Base-by-base conservation (phyloP, 1,284 basidiomycete species). In the Stereum hirsutum region DNA sequence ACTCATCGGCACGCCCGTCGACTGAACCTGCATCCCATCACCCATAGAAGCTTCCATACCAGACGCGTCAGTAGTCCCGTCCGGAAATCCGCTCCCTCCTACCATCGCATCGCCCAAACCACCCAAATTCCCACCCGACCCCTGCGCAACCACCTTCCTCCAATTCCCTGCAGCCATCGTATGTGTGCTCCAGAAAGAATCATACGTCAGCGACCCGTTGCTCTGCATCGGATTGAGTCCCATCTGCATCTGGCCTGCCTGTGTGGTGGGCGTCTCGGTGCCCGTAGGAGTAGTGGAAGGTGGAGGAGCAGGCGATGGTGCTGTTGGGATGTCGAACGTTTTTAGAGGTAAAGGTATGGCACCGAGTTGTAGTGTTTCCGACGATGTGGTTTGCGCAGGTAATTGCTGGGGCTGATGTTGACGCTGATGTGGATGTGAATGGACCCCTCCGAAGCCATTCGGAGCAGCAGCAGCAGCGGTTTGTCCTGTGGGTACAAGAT, bases 101-200 rank as follows among this genome's bases (percentile, higher is more conserved):
- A n/a, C n/a, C n/a, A n/a, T n/a, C n/a, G n/a, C n/a, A n/a, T n/a
- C n/a, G n/a, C n/a, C n/a, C n/a, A n/a, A n/a, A n/a, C n/a, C n/a
- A n/a, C n/a, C n/a, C n/a, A n/a, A n/a, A n/a, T n/a, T 35, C 15
- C 11, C 11, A 35, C 10, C 10, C 33, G 15, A 20, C 14, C 17
- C 28, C 39, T 21, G 12, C 31, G 24, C 39, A 3, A 48, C 20
- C 24, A 34, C 33, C 25, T 34, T 40, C 11, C 48, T 40, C 47
- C 47, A 49, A 8, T n/a, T n/a, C n/a, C 44, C 37, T 35, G 45
- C 45, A 20, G 41, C 39, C 11, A 65, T 58, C 5, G 64, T 60
- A 48, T 75, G 72, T 5, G 72, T 65, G 2, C 75, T 78, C 78
- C 79, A 81, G 52, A 81, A 81, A 0, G 75, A 73, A 54, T 81